Base-by-base conservation (phyloP, 2,329 filamentous ascomycete species). In the Fusarium acutatum region DNA sequence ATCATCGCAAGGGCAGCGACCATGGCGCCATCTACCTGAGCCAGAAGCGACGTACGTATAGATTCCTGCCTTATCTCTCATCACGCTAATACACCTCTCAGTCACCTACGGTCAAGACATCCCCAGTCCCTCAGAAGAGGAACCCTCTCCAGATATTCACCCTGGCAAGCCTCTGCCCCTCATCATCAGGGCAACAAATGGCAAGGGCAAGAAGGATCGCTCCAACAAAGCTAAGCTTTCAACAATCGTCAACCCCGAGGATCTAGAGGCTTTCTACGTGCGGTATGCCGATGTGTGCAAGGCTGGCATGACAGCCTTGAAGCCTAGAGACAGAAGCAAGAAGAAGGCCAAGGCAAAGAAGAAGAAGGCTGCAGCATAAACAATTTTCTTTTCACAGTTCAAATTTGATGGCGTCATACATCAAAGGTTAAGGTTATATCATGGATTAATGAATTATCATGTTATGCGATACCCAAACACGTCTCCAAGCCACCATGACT, bases 281-380 rank as follows among this genome's bases (percentile, higher is more conserved):
- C 88, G 90, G 58, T 99, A 98, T 84, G 95, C 95, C 28, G 96
- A 98, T 75, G 88, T 95, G 7, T 98, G 95, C 84, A 98, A 97
- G 85, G 86, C 88, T 0, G 94, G 95, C 11, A 98, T 98, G 95
- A 88, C 89, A 54, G 91, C 92, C 13, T 81, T 99, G 83, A 98
- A 97, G 89, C 97, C 97, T 80, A 89, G 96, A 76, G 96, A 98
- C 84, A 89, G 95, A 79, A 97, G 93, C 83, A 96, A 94, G 88
- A 91, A 92, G 85, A 94, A 93, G 81, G 91, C 93, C 77, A 93
- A 93, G 81, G 94, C 93, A 72, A 94, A 92, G 85, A 90, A 87
- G 84, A 93, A 91, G 85, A 91, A 89, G 83, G 64, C 75, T 40
- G 32, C 74, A 13, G 63, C 68, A 59, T 78, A 60, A 72, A n/a